phyloP scores from a whole-genome alignment of 2,329 filamentous ascomycete genomes.

The Pochonia chlamydosporia region DNA sequence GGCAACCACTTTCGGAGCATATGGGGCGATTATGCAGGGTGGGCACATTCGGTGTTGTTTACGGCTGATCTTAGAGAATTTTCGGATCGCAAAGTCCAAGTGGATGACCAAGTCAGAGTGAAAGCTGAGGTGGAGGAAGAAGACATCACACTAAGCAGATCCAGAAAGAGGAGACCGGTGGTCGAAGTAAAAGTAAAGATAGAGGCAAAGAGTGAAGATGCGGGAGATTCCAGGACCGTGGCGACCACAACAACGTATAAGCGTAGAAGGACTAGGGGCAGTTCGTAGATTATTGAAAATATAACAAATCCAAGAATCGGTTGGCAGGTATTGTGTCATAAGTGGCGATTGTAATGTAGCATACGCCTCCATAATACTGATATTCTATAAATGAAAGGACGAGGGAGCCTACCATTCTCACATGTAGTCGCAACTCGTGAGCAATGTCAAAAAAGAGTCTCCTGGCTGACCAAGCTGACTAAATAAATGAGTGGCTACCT shows the following conservation, averaged over 20 bases:
- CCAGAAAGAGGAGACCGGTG: slow-evolving; percentile 19
- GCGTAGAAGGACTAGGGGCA: slow-evolving; percentile 19
- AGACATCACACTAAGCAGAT: slow-evolving; percentile 18
- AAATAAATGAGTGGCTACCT: too few species aligned
- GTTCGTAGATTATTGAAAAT: slow-evolving; percentile 1
- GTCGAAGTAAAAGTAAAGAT: slow-evolving; percentile 12
- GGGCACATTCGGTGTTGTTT: slow-evolving; percentile 96
- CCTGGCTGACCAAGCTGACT: too few species aligned
- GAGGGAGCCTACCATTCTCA: too few species aligned
- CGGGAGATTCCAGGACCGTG: slow-evolving; percentile 13
- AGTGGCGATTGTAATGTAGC: too few species aligned
- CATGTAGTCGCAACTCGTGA: too few species aligned
- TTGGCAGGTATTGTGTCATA: too few species aligned
- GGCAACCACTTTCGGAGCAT: slow-evolving; percentile 83
- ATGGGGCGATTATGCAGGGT: slow-evolving; percentile 92
- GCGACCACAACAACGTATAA: slow-evolving; percentile 21
- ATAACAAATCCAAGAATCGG: too few species aligned
- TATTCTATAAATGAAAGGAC: too few species aligned
- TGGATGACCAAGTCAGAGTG: neutral
- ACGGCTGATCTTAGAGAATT: slow-evolving; percentile 88
- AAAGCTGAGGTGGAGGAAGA: slow-evolving; percentile 12
- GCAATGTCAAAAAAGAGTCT: too few species aligned
- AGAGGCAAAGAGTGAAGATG: slow-evolving; percentile 16
- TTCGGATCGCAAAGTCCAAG: slow-evolving; percentile 49
- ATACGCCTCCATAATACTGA: too few species aligned